Percentiles rank a stretch among this genome's conserved stretches.
These are phyloP conservation scores for Globisporangium splendens DNA, from an alignment of 352 stramenopile species.

Conservation along the genomic window DNA sequence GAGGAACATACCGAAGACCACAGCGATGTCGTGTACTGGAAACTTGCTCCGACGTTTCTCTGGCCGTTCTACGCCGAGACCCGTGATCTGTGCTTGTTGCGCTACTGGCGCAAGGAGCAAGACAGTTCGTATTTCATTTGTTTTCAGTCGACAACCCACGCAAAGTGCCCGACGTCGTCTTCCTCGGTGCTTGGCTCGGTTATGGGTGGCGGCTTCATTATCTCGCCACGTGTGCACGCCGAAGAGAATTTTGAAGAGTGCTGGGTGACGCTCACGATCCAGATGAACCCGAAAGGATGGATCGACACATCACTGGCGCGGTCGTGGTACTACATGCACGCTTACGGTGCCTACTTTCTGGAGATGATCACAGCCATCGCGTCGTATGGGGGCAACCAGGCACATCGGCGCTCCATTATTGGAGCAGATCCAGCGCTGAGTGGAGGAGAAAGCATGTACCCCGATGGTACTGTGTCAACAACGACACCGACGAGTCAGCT, in stretches of 20 bases:
- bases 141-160: conserved; percentile 80
- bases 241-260: conserved; percentile 70
- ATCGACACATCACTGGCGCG: conserved; percentile 50
- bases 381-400: conserved; percentile 3
- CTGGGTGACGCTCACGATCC: conserved; percentile 75
- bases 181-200: conserved; percentile 52
- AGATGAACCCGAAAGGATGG: conserved; percentile 83
- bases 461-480: conserved; percentile 17
- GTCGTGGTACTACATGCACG: conserved; percentile 75
- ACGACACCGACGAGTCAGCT: conserved; percentile 35
- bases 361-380: conserved; percentile 75
- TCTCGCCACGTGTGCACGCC: conserved; percentile 38
- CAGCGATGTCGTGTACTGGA: conserved; percentile 80
- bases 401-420: conserved; percentile 1
- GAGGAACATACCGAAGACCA: conserved; percentile 66
- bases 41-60: conserved; percentile 58
- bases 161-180: conserved; percentile 31
- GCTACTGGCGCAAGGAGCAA: conserved; percentile 82
- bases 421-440: not conserved
- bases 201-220: conserved; percentile 79
- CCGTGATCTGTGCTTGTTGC: conserved; percentile 72
- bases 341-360: conserved; percentile 68
- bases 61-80: conserved; percentile 67
- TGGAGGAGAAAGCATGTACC: not conserved
- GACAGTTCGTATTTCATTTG: conserved; percentile 83